These are phyloP conservation scores for Fusarium buharicum DNA, from an alignment of 2,329 filamentous ascomycete genomes.

Conservation along the genomic window DNA sequence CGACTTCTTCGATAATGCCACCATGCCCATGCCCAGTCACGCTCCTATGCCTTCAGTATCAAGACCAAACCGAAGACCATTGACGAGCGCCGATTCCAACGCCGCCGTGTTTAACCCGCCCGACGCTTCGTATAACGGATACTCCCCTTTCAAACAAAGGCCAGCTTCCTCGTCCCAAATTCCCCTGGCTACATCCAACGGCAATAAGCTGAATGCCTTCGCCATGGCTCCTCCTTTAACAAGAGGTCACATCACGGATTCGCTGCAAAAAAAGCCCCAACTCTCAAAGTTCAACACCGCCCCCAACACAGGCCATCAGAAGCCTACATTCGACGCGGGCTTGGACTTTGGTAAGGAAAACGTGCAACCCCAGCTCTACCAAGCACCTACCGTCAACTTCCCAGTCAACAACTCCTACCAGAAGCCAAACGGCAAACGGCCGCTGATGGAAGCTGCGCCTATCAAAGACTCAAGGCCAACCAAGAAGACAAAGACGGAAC, in stretches of 20 bases:
- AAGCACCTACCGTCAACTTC: slow-evolving; percentile 60
- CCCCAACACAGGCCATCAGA: slow-evolving; percentile 55
- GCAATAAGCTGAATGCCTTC: slow-evolving; percentile 73
- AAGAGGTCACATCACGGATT: slow-evolving; percentile 69
- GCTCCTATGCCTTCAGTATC: slow-evolving; percentile 65
- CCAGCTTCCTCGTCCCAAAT: slow-evolving; percentile 70
- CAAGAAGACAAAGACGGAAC: slow-evolving; percentile 76
- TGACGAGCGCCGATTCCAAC: slow-evolving; percentile 66
- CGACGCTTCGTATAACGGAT: slow-evolving; percentile 61
- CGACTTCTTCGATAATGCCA: slow-evolving; percentile 57
- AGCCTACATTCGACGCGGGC: slow-evolving; percentile 58
- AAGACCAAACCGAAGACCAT: slow-evolving; percentile 60
- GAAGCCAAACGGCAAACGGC: slow-evolving; percentile 67
- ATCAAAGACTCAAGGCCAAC: slow-evolving; percentile 72
- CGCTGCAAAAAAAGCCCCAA: slow-evolving; percentile 73
- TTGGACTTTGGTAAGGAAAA: slow-evolving; percentile 66
- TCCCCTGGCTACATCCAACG: slow-evolving; percentile 64
- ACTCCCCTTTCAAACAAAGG: slow-evolving; percentile 76
- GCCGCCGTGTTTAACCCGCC: slow-evolving; percentile 75
- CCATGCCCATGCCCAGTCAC: slow-evolving; percentile 62
- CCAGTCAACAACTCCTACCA: slow-evolving; percentile 64
- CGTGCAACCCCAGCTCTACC: slow-evolving; percentile 61
- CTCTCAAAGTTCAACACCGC: slow-evolving; percentile 68
- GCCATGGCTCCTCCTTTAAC: slow-evolving; percentile 72
- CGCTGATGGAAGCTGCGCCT: slow-evolving; percentile 76